Evolutionary conservation across 139 green algal genomes (phyloP).

Genomic region (Chlorella sp.): DNA sequence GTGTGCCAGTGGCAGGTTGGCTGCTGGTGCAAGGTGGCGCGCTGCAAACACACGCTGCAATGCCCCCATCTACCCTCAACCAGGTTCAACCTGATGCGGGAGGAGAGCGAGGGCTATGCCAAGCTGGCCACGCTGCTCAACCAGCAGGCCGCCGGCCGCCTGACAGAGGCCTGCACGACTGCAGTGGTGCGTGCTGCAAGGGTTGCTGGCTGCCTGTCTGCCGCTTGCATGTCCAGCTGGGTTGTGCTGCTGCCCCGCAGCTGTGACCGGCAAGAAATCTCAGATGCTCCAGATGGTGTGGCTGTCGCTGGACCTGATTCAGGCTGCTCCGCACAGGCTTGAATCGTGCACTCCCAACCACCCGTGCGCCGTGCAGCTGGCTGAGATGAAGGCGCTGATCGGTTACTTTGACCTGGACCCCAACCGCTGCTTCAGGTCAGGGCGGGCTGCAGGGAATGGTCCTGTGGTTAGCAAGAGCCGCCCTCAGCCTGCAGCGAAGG

Average conservation of each 20-base stretch:
- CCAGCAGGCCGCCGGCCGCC: slow-evolving; percentile 24
- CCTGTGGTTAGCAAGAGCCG: neutral
- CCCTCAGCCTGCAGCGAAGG: no score
- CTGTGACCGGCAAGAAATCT: no score
- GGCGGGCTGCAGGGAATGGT: neutral
- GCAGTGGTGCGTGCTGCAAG: neutral
- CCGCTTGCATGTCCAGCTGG: no score
- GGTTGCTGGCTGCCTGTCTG: neutral
- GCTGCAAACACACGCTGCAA: no score
- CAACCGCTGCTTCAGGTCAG: slow-evolving; percentile 75
- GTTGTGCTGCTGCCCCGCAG: no score
- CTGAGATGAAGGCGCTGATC: slow-evolving; percentile 77
- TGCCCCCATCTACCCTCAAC: neutral
- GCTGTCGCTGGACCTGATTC: no score
- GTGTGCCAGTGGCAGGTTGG: neutral
- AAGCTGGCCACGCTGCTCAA: slow-evolving; percentile 81
- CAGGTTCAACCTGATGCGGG: slow-evolving; percentile 91
- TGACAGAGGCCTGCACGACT: slow-evolving; percentile 12
- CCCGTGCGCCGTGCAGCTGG: slow-evolving; percentile 26
- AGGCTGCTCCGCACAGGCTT: no score
- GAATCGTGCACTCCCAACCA: neutral
- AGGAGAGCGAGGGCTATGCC: slow-evolving; percentile 91
- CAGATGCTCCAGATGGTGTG: no score
- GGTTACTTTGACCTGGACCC: slow-evolving; percentile 93
- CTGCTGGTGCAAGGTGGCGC: no score